Conservation (phyloP, 805 yeast species). For the Pichia nanzhaoensis region DNA sequence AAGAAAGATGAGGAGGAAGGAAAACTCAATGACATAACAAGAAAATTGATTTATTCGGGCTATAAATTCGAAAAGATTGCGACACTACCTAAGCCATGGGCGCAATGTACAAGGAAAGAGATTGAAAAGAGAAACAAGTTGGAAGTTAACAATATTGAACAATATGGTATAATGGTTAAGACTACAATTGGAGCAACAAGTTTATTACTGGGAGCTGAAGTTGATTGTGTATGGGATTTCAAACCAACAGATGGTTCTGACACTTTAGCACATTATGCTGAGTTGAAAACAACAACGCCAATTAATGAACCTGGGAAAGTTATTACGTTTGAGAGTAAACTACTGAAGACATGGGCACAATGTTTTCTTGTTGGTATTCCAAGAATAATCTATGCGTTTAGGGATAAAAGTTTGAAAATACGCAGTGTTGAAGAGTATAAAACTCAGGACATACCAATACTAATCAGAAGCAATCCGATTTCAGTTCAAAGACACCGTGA, state of each 20-base stretch:
- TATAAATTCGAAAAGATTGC: slow-evolving; percentile 81
- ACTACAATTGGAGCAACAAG: slow-evolving; percentile 76
- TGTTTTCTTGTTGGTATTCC: slow-evolving; percentile 83
- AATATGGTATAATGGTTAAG: slow-evolving; percentile 71
- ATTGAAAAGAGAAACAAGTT: slow-evolving; percentile 61
- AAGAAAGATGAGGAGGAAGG: slow-evolving; percentile 24
- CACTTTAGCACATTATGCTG: slow-evolving; percentile 69
- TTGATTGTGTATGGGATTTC: slow-evolving; percentile 85
- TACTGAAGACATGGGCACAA: slow-evolving; percentile 87
- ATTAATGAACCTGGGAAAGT: slow-evolving; percentile 53
- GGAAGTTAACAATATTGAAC: slow-evolving; percentile 64
- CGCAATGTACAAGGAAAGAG: slow-evolving; percentile 52
- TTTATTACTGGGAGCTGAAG: slow-evolving; percentile 78
- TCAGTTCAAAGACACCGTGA: slow-evolving; percentile 25
- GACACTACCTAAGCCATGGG: slow-evolving; percentile 73
- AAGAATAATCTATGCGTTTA: slow-evolving; percentile 76
- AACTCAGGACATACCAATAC: slow-evolving; percentile 71
- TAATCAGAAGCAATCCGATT: slow-evolving; percentile 48
- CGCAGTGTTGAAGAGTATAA: slow-evolving; percentile 65
- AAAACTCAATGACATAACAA: slow-evolving; percentile 28
- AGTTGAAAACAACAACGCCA: slow-evolving; percentile 65
- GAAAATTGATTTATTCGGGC: slow-evolving; percentile 53
- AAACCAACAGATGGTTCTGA: slow-evolving; percentile 43
- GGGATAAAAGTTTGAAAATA: slow-evolving; percentile 65
- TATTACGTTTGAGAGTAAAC: slow-evolving; percentile 63